These are phyloP conservation scores for Bacidia rubella DNA, from an alignment of 495 filamentous ascomycete genomes.

Conservation along the genomic window DNA sequence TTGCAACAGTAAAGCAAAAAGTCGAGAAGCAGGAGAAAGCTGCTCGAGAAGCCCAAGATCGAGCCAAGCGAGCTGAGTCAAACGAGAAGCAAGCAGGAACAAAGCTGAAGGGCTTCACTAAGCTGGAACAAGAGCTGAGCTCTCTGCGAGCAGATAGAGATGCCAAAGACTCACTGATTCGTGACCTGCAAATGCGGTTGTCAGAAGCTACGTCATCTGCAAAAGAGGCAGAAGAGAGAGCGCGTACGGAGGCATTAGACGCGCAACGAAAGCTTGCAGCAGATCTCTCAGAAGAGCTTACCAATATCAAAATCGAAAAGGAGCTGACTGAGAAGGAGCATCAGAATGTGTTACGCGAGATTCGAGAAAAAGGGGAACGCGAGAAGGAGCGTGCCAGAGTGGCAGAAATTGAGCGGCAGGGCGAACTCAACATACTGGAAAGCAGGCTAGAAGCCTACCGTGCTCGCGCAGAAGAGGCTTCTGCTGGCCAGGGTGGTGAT, in stretches of 20 bases:
- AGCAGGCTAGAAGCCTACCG: slow-evolving; percentile 82
- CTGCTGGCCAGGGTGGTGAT: slow-evolving; percentile 67
- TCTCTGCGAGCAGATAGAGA: slow-evolving; percentile 49
- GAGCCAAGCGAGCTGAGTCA: slow-evolving; percentile 48
- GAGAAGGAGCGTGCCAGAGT: slow-evolving; percentile 58
- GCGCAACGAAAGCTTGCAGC: slow-evolving; percentile 49
- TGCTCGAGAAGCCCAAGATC: slow-evolving; percentile 40
- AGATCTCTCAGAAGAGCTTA: slow-evolving; percentile 62
- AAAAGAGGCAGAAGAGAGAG: slow-evolving; percentile 52
- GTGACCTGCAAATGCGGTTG: slow-evolving; percentile 56
- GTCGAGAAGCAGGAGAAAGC: slow-evolving; percentile 57
- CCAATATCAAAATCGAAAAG: slow-evolving; percentile 61
- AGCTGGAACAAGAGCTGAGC: slow-evolving; percentile 59
- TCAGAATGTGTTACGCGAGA: slow-evolving; percentile 51
- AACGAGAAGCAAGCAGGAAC: slow-evolving; percentile 55
- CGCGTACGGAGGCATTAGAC: slow-evolving; percentile 54
- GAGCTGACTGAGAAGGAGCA: slow-evolving; percentile 55
- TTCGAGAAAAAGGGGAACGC: slow-evolving; percentile 58
- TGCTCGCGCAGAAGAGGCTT: slow-evolving; percentile 75
- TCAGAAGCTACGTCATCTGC: slow-evolving; percentile 52
- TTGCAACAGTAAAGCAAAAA: slow-evolving; percentile 41
- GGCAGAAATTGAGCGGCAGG: slow-evolving; percentile 65
- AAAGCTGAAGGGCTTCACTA: slow-evolving; percentile 47
- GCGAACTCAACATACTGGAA: slow-evolving; percentile 69
- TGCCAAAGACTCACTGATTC: slow-evolving; percentile 49